Percentiles rank a stretch among this genome's conserved stretches.
Conservation (phyloP, 768 basidiomycete species). For the Cyclocybe cylindracea region DNA sequence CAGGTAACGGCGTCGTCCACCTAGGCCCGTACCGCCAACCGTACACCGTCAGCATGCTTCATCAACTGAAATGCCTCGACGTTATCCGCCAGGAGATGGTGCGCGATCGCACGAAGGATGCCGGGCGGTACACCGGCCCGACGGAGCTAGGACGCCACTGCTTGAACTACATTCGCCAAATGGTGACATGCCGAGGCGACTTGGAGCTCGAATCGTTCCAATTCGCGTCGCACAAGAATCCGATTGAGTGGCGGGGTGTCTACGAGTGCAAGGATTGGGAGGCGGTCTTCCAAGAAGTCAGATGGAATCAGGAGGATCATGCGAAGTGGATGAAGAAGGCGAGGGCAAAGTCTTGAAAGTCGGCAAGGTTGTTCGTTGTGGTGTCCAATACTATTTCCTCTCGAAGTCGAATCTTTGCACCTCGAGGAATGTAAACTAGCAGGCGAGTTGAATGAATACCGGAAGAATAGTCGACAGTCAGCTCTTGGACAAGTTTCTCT, state of each 20-base stretch:
- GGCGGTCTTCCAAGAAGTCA: slow-evolving; percentile 28
- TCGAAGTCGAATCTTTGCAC: no score
- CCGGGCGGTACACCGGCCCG: slow-evolving; percentile 16
- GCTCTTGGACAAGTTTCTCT: no score
- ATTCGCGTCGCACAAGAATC: slow-evolving; percentile 31
- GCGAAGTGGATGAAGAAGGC: slow-evolving; percentile 12
- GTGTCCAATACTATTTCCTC: no score
- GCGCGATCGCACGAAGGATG: slow-evolving; percentile 10
- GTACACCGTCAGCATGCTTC: slow-evolving; percentile 35
- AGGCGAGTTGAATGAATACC: no score
- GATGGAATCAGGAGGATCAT: slow-evolving; percentile 26
- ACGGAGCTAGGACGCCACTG: slow-evolving; percentile 27
- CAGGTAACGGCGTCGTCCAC: slow-evolving; percentile 29
- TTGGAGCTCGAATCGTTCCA: slow-evolving; percentile 31
- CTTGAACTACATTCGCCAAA: slow-evolving; percentile 35
- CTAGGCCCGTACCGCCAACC: slow-evolving; percentile 31
- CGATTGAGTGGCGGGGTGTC: slow-evolving; percentile 27
- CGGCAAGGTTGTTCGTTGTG: no score
- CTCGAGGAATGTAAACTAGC: no score
- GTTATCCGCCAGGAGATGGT: slow-evolving; percentile 31
- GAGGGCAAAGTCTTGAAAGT: background rate
- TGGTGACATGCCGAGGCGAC: slow-evolving; percentile 33
- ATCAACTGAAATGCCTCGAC: slow-evolving; percentile 37
- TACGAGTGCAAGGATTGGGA: slow-evolving; percentile 37
- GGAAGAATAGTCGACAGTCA: no score